Evolutionary conservation across 2,329 filamentous ascomycete species (phyloP).

Genomic region (Aspergillus sp.): DNA sequence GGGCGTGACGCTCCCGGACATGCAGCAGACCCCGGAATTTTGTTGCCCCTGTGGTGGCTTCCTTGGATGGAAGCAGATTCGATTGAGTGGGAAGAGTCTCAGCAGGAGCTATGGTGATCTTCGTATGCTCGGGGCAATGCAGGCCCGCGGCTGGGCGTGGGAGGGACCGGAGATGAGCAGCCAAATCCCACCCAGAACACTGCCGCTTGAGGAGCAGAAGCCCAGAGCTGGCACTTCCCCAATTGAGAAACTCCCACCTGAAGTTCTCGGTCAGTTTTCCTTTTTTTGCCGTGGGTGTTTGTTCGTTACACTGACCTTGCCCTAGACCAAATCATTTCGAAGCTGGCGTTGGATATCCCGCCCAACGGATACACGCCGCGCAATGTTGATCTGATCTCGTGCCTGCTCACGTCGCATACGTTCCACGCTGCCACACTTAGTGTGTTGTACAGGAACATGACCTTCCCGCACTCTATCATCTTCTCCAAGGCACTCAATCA

Average conservation of each 20-base stretch:
- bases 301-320: conserved; percentile 4
- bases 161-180: conserved; percentile 21
- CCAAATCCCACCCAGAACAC: conserved; percentile 12
- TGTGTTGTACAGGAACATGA: conserved; percentile 74
- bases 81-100: conserved; percentile 37
- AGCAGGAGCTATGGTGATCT: conserved; percentile 43
- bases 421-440: conserved; percentile 68
- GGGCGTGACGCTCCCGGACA: conserved; percentile 17
- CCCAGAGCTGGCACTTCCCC: conserved; percentile 39
- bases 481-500: conserved; percentile 76
- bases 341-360: conserved; percentile 67
- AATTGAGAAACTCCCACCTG: conserved; percentile 64
- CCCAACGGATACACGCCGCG: conserved; percentile 71
- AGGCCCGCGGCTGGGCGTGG: conserved; percentile 40
- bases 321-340: conserved; percentile 67
- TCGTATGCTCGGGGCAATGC: conserved; percentile 28
- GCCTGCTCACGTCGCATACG: conserved; percentile 70
- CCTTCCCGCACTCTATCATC: conserved; percentile 75
- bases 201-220: conserved; percentile 17
- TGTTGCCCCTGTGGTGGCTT: conserved; percentile 44
- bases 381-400: conserved; percentile 72
- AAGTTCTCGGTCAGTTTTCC: conserved; percentile 61
- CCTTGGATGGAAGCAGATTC: conserved; percentile 42
- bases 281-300: background rate
- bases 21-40: conserved; percentile 37